Conservation (phyloP, 1,284 basidiomycete genomes). For the Sporisorium graminicola region DNA sequence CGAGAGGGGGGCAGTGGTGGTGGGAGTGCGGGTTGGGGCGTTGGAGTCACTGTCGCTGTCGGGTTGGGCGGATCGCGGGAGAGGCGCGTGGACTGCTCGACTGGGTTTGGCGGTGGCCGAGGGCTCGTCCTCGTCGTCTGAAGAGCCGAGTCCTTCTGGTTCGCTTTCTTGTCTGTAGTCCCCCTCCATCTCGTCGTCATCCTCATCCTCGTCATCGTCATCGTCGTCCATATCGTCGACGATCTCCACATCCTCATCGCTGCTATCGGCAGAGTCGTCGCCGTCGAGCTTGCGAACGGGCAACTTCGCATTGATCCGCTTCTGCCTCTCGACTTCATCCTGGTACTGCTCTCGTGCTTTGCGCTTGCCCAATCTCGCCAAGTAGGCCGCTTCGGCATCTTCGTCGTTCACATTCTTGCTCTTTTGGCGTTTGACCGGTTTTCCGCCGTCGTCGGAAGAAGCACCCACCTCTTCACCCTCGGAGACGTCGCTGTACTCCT, state of each 20-base stretch:
- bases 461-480: constrained; percentile 45
- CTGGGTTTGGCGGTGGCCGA: constrained; percentile 10
- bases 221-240: constrained; percentile 13
- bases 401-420: constrained; percentile 22
- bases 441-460: constrained; percentile 27
- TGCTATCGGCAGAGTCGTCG: constrained; percentile 10
- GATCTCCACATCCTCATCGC: constrained; percentile 17
- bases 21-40: background rate
- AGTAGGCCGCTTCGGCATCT: constrained; percentile 54
- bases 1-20: constrained; percentile 17
- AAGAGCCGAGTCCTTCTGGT: constrained; percentile 17
- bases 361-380: constrained; percentile 47
- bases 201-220: constrained; percentile 10
- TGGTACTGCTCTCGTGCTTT: constrained; percentile 39
- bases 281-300: constrained; percentile 36
- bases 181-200: constrained; percentile 5
- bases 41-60: constrained; percentile 31
- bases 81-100: constrained; percentile 54
- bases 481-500: constrained; percentile 47
- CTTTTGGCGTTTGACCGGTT: constrained; percentile 6
- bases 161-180: constrained; percentile 28
- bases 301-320: constrained; percentile 38
- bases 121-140: constrained; percentile 17
- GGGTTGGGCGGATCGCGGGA: constrained; percentile 8
- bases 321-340: constrained; percentile 32